Percentiles rank a stretch among this genome's conserved stretches.
phyloP scores from a whole-genome alignment of 2,329 filamentous ascomycete species.

The Dactylellina haptotyla region DNA sequence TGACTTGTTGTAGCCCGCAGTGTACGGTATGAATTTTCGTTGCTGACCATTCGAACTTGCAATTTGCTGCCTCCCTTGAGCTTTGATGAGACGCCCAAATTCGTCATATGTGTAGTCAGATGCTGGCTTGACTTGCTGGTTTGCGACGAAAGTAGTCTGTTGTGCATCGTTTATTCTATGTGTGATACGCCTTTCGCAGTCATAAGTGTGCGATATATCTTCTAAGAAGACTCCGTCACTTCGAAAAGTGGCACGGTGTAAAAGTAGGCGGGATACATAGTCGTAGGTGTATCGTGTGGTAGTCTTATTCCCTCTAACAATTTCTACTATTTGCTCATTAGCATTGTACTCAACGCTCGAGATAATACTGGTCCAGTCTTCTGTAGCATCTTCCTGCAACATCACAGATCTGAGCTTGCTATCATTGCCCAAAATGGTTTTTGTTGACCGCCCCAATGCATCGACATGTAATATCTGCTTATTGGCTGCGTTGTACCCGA shows the following conservation, averaged over 20 bases:
- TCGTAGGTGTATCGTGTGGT: conserved; percentile 33
- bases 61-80: conserved; percentile 27
- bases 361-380: not conserved
- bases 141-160: conserved; percentile 56
- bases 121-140: conserved; percentile 45
- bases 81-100: conserved; percentile 23
- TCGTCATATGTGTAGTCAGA: conserved; percentile 42
- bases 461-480: not conserved
- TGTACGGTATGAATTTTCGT: not conserved
- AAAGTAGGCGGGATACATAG: not conserved
- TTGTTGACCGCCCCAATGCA: not conserved
- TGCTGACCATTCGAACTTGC: not conserved
- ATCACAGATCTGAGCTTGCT: not conserved
- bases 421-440: not conserved
- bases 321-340: not conserved
- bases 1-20: not conserved
- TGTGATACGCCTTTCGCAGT: conserved; percentile 54
- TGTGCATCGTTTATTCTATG: conserved; percentile 55
- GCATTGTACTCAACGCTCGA: conserved; percentile 23
- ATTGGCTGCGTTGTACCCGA: not conserved
- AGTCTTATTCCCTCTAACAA: conserved; percentile 23
- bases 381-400: not conserved
- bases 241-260: not conserved
- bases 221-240: conserved; percentile 19
- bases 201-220: conserved; percentile 56